A percentile compares a stretch with the other conserved stretches of the same genome.
Conservation (phyloP, 1,284 basidiomycete species). For the Dichomitus squalens region DNA sequence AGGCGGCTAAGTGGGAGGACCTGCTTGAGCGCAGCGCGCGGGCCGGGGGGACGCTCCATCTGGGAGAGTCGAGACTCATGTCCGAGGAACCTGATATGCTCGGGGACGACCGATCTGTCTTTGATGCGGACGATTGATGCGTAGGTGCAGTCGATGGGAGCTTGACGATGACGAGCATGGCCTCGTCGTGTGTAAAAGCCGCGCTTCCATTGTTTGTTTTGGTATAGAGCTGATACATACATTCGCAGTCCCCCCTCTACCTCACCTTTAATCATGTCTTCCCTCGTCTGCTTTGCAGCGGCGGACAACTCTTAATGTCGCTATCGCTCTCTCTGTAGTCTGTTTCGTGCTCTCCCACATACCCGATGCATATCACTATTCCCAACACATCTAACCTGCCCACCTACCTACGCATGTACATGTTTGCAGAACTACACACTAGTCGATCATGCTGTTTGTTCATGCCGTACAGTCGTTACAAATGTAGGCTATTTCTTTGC, state of each 20-base stretch:
- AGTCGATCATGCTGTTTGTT: background rate
- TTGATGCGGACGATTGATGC: constrained; percentile 19
- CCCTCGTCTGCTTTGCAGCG: background rate
- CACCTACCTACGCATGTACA: background rate
- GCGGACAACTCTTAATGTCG: background rate
- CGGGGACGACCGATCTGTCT: background rate
- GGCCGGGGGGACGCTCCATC: constrained; percentile 71
- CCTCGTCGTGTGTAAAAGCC: background rate
- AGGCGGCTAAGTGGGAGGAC: constrained; percentile 70
- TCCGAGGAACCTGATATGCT: constrained; percentile 38
- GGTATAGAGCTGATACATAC: constrained; percentile 6
- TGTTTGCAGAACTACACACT: background rate
- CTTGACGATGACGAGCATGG: background rate
- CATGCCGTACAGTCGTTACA: background rate
- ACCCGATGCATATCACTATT: background rate
- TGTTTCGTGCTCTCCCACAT: constrained; percentile 1
- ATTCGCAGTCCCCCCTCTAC: background rate
- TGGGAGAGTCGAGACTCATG: constrained; percentile 45
- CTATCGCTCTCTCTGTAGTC: constrained; percentile 4
- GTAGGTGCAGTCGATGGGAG: background rate
- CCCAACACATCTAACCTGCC: background rate
- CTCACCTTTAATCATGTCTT: constrained; percentile 5
- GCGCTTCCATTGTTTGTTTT: background rate
- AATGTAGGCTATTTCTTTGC: background rate
- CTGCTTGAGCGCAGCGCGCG: constrained; percentile 60